Conservation (phyloP, 1,284 basidiomycete genomes). For the Cutaneotrichosporon spelunceum region DNA sequence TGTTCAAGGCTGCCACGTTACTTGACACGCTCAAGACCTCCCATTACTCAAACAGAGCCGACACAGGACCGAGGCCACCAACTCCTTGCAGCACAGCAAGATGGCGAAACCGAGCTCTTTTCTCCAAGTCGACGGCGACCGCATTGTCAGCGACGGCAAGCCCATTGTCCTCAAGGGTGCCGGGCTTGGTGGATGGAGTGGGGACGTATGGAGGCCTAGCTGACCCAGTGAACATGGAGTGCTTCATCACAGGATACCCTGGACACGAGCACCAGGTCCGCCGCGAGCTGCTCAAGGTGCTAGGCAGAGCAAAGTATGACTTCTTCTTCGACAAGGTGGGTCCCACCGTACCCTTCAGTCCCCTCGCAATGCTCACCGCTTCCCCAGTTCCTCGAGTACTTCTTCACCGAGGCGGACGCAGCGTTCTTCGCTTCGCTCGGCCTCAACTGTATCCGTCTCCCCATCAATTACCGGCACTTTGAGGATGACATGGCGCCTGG, state of each 20-base stretch:
- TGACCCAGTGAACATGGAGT: conserved; percentile 47
- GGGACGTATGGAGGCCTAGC: no score
- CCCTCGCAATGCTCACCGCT: not conserved
- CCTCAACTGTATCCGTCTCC: conserved; percentile 62
- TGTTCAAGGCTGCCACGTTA: no score
- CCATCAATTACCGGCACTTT: conserved; percentile 41
- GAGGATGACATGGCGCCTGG: conserved; percentile 38
- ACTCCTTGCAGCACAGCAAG: no score
- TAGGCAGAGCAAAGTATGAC: conserved; percentile 65
- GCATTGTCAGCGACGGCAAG: conserved; percentile 32
- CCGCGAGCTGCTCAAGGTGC: conserved; percentile 61
- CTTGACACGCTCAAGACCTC: no score
- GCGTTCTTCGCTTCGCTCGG: conserved; percentile 63
- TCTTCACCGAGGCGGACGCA: conserved; percentile 63
- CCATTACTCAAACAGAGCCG: no score
- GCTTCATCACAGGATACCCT: conserved; percentile 48
- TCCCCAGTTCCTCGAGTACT: conserved; percentile 64
- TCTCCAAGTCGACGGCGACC: conserved; percentile 18
- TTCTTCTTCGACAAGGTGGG: conserved; percentile 71
- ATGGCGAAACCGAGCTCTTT: not conserved
- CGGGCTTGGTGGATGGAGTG: conserved; percentile 49
- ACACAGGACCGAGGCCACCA: no score
- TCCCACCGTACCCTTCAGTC: not conserved
- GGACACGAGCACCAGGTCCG: conserved; percentile 59
- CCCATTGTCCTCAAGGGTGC: conserved; percentile 43